Base-by-base conservation (phyloP, 805 yeast species). In the Suhomyces emberorum region DNA sequence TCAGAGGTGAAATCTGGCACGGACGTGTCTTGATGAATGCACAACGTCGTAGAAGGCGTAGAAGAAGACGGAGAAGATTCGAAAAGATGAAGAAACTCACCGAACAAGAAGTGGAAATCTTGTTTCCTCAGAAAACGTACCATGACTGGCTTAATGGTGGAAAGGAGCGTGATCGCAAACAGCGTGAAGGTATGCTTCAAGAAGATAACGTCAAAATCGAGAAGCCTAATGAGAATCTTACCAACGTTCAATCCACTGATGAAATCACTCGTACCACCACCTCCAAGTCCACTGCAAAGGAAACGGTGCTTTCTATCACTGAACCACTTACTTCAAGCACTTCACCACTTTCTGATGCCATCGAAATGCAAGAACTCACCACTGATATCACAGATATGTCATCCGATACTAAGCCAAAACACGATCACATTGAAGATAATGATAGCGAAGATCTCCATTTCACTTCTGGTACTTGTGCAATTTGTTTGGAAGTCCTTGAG, bases 381-480 rank as follows among this genome's bases (percentile, higher is more conserved):
- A 25, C 34, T 3, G 34, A 8, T 11, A 24, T 24, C 15, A 8
- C 7, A 7, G 27, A 24, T 11, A 11, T 8, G 12, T 10, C 8
- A 7, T 20, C 22, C 9, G 22, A 20, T 20, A 20, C 9, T 20
- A 9, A 7, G 9, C 8, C 7, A 7, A 20, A 7, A 7, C 22
- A 20, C 22, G 22, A 20, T 7, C 22, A 20, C 9, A 20, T 20
- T 7, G 9, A 20, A 9, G 22, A 20, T 20, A 9, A 7, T 20
- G 7, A 7, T 7, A 20, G 22, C 22, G 8, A 20, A 20, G 32
- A 30, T 12, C 15, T 32, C 17, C 85, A 79, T 48, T 79, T 65
- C 48, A 73, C 79, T 26, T 77, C 84, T 1, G 93, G 88, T 8
- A 57, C 74, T 1, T 85, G 95, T 66, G 88, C 91, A 9, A 81